These are phyloP conservation scores for Hypoxylon lenormandii DNA, from an alignment of 495 filamentous ascomycete species.

Conservation along the genomic window DNA sequence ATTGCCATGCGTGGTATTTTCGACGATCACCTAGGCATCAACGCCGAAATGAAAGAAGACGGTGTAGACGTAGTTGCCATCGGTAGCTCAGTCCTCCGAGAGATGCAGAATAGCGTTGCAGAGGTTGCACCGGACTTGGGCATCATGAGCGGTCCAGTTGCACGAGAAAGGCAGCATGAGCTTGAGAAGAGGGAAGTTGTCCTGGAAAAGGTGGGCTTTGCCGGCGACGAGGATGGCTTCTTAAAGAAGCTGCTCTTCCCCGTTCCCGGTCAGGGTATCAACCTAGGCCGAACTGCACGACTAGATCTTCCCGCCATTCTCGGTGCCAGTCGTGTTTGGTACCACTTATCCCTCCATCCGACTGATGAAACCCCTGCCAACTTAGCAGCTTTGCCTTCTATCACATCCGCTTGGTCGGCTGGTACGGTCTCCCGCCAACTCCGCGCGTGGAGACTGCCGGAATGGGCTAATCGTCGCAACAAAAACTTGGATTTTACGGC, in stretches of 20 bases:
- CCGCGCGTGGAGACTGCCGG: conserved; percentile 88
- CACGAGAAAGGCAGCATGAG: conserved; percentile 79
- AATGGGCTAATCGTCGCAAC: conserved; percentile 94
- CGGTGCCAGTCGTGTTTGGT: conserved; percentile 90
- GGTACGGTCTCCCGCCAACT: conserved; percentile 91
- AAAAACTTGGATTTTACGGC: conserved; percentile 96
- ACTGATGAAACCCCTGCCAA: conserved; percentile 84
- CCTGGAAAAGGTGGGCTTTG: conserved; percentile 84
- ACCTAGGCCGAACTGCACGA: conserved; percentile 76
- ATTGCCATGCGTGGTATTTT: conserved; percentile 87
- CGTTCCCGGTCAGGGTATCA: conserved; percentile 76
- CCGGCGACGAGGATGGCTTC: conserved; percentile 86
- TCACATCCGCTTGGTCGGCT: conserved; percentile 85
- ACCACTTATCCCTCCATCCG: conserved; percentile 90
- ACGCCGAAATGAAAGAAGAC: conserved; percentile 95
- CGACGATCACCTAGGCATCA: conserved; percentile 90
- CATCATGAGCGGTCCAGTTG: conserved; percentile 71
- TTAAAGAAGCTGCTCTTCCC: conserved; percentile 86
- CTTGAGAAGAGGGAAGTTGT: conserved; percentile 83
- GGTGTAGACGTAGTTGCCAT: conserved; percentile 77
- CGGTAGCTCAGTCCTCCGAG: conserved; percentile 81
- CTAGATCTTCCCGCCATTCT: conserved; percentile 77
- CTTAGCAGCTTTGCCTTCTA: conserved; percentile 70
- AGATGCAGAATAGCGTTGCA: conserved; percentile 83
- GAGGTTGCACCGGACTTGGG: conserved; percentile 86